Evolutionary conservation across 108 stramenopile species (phyloP).

Genomic region (Conticribra weissflogii): DNA sequence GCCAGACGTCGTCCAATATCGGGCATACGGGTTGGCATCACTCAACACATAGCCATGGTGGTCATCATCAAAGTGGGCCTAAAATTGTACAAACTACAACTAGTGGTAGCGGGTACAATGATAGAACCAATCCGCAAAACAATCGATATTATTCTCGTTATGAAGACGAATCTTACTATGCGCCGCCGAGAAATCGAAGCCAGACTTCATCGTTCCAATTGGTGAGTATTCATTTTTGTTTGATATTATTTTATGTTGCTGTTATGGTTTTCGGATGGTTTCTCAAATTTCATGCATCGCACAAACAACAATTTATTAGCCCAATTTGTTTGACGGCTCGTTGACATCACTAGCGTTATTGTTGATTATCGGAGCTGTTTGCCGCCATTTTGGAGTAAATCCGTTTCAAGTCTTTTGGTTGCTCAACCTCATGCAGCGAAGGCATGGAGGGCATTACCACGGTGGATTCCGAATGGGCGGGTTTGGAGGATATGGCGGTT

Average conservation of each 20-base stretch:
- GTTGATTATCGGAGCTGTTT: slow-evolving; percentile 39
- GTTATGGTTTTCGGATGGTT: no score
- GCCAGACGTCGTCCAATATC: background rate
- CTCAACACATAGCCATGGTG: background rate
- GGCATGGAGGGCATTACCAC: slow-evolving; percentile 21
- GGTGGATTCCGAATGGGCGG: slow-evolving; percentile 35
- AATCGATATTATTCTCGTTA: slow-evolving; percentile 36
- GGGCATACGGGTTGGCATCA: background rate
- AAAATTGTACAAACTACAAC: background rate
- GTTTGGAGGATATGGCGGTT: slow-evolving; percentile 35
- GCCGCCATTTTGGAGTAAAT: slow-evolving; percentile 70
- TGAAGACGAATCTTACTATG: slow-evolving; percentile 25
- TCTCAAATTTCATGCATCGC: no score
- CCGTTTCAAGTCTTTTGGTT: slow-evolving; percentile 68
- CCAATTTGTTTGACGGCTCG: slow-evolving; percentile 64
- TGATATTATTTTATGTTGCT: no score
- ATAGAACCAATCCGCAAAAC: slow-evolving; percentile 41
- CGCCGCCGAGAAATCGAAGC: slow-evolving; percentile 20
- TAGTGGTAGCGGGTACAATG: slow-evolving; percentile 33
- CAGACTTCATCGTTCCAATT: background rate
- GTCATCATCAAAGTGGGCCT: background rate
- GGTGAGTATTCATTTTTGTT: background rate
- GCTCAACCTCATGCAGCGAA: slow-evolving; percentile 56
- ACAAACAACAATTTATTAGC: no score
- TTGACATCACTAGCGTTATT: slow-evolving; percentile 54